Evolutionary conservation across 352 stramenopile genomes (phyloP), one percentile per base, ranked within the genome.

Genomic region (Globisporangium orthogonon): DNA sequence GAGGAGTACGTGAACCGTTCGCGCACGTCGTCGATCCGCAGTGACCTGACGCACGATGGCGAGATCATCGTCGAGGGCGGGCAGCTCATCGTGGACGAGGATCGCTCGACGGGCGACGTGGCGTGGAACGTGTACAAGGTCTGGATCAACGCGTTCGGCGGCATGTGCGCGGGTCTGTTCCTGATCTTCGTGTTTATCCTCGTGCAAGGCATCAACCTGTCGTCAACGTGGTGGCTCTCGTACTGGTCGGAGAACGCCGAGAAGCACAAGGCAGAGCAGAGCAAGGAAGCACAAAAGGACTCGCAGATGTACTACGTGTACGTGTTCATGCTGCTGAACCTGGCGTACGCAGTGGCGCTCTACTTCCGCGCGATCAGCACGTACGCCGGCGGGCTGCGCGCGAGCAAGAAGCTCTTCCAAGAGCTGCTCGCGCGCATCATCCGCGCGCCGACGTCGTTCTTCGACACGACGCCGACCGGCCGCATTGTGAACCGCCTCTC

Each of bases 371-470:
- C 71, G n/a, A 69, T 91, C 35, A 61, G 63, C 7, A 74, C 78
- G 31, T 91, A 88, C 63, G 70, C 78, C 17, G 67, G 71, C 29
- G 73, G 71, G 13, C 69, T 95, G 13, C 69, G 69, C 29, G 88
- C 81, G 1, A 80, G 69, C 56, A 71, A 65, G 10, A 65, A 65
- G 9, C 54, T 97, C 4, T 89, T 91, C 58, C 62, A 78, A 33
- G 54, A 68, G 10, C 54, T 97, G 51, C 54, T 96, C n/a, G 90
- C 94, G 23, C 78, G 96, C 48, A 97, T 99, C 44, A 67, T 98
- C 2, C 65, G 74, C 53, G 65, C 83, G 80, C 65, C 86, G 2
- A 86, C 62, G 29, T 76, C 76, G 3, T 94, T 95, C 67, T 95
- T 93, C 58, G 82, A 95, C 72, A 85, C 83, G 35, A 95, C 80